These are phyloP conservation scores for Hibiscus mutabilis DNA, from an alignment of 345 rosid species.

Conservation along the genomic window DNA sequence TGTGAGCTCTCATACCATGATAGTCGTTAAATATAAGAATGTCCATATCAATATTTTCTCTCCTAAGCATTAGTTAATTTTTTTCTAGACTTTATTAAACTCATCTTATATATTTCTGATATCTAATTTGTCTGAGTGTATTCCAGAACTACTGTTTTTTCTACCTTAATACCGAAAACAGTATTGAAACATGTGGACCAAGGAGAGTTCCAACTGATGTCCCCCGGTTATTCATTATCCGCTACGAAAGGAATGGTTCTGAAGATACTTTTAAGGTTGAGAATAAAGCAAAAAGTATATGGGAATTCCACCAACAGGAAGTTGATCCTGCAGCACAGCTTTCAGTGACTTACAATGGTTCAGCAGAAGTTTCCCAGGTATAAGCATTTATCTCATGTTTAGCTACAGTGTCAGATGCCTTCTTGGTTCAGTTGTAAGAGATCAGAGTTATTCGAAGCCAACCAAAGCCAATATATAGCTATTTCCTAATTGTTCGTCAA, in stretches of 20 bases:
- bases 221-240: conserved; percentile 68
- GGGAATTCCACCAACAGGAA: conserved; percentile 48
- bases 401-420: not conserved
- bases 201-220: conserved; percentile 64
- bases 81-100: not conserved
- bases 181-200: conserved; percentile 88
- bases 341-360: conserved; percentile 76
- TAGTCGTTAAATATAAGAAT: not conserved
- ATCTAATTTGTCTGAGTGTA: conserved; percentile 10
- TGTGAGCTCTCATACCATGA: not conserved
- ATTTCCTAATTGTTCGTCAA: not conserved
- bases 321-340: conserved; percentile 85
- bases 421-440: not conserved
- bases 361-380: conserved; percentile 65
- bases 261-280: conserved; percentile 34
- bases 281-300: conserved; percentile 46
- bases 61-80: not conserved
- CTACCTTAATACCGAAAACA: conserved; percentile 73
- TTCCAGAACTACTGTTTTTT: conserved; percentile 79
- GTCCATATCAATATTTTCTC: not conserved
- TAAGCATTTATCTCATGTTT: not conserved
- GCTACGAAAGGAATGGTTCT: conserved; percentile 70
- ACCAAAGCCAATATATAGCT: not conserved
- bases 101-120: not conserved
- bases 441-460: not conserved